phyloP scores from a whole-genome alignment of 2,329 filamentous ascomycete genomes.

The Aspergillus fijiensis region DNA sequence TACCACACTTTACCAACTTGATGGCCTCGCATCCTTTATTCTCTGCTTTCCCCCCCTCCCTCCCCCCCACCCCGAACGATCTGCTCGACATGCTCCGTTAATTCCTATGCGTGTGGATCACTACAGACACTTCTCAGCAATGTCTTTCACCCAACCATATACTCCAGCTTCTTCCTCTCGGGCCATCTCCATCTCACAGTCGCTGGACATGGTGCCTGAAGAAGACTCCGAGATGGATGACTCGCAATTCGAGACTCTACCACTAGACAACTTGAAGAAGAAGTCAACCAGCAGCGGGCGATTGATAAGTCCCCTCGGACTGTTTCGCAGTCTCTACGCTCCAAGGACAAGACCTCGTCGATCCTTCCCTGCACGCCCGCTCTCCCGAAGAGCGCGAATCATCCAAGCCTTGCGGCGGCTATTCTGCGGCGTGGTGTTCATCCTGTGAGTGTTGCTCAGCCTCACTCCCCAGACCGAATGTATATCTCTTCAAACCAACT shows the following conservation, averaged over 20 bases:
- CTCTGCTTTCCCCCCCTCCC: too few relatives aligned
- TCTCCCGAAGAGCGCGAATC: not conserved
- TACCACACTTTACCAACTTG: too few relatives aligned
- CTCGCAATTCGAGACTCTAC: not conserved
- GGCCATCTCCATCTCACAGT: not conserved
- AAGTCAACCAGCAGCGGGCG: not conserved
- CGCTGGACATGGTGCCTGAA: not conserved
- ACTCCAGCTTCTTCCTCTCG: not conserved
- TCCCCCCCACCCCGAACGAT: too few relatives aligned
- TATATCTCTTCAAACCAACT: not conserved
- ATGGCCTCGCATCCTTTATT: too few relatives aligned
- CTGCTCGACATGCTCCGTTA: too few relatives aligned
- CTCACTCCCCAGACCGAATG: not conserved
- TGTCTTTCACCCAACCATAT: too few relatives aligned
- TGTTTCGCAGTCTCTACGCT: not conserved
- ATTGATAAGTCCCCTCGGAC: not conserved
- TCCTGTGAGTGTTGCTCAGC: not conserved
- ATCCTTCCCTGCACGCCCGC: not conserved
- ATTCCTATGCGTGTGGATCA: too few relatives aligned
- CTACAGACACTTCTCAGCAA: too few relatives aligned
- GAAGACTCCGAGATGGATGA: not conserved
- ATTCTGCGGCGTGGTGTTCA: not conserved
- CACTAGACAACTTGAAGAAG: not conserved
- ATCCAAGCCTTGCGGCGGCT: slow-evolving; percentile 1
- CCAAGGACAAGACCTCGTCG: not conserved